Percentiles rank a stretch among this genome's conserved stretches.
Conservation (phyloP, 257 asterid genomes). For the Plantago major region DNA sequence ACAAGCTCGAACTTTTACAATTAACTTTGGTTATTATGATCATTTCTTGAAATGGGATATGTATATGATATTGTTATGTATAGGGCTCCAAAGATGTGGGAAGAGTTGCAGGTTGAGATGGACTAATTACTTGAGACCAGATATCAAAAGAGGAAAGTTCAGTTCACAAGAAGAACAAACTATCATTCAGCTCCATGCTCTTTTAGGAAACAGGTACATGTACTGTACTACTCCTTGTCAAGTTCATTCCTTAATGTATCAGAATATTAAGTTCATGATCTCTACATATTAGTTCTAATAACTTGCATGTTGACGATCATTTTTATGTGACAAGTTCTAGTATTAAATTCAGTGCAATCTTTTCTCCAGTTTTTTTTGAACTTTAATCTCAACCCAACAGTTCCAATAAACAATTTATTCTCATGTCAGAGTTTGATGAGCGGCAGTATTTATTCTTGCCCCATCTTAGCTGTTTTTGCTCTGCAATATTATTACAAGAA, state of each 20-base stretch:
- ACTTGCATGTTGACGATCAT: too few species aligned
- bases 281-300: too few species aligned
- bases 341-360: too few species aligned
- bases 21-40: too few species aligned
- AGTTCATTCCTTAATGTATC: background rate
- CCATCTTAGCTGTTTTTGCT: background rate
- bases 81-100: slow-evolving; percentile 87
- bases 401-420: too few species aligned
- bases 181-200: slow-evolving; percentile 96
- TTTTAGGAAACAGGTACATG: slow-evolving; percentile 75
- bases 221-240: background rate
- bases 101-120: slow-evolving; percentile 89
- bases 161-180: slow-evolving; percentile 88
- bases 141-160: slow-evolving; percentile 89
- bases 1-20: background rate
- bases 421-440: slow-evolving; percentile 8
- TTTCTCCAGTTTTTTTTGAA: too few species aligned
- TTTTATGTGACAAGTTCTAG: too few species aligned
- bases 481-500: slow-evolving; percentile 7
- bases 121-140: slow-evolving; percentile 88
- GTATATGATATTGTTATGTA: background rate
- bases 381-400: too few species aligned
- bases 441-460: slow-evolving; percentile 13
- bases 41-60: too few species aligned
- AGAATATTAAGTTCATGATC: too few species aligned